Evolutionary conservation across 345 rosid species (phyloP), one percentile per base, ranked within the genome.

Genomic region (Brassica nigra): DNA sequence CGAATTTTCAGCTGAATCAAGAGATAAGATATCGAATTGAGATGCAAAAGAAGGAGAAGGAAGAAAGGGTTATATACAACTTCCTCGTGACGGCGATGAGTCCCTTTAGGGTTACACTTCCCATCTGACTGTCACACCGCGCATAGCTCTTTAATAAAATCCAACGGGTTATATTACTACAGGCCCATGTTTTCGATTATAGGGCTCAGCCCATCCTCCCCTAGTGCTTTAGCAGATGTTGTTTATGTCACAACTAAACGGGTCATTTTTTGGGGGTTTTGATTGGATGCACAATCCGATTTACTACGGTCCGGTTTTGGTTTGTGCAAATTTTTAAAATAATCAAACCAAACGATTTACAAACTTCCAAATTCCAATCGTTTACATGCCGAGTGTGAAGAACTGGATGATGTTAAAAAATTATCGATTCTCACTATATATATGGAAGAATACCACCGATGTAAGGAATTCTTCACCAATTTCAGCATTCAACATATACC

Each of bases 81-180:
- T 65, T 65, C 62, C 8, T 54, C 70, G 37, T 66, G 81, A 72
- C 81, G 84, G 84, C 84, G 81, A 57, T 76, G 73, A 52, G 14
- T 75, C 36, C 61, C 36, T 62, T 9, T 36, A 52, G 58, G 58
- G 58, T 52, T 39, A 12, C 15, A 23, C 27, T 23, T 23, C 27
- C 27, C 55, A 44, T 44, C 52, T 14, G 52, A 44, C 52, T 10
- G 52, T 44, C 52, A 44, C 52, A 44, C 18, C 18, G 18, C 47
- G 12, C 54, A 12, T 52, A 52, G 20, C 58, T 52, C 58, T 15
- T 20, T 5, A 15, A n/a, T 52, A n/a, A 52, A 47, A 14, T 1
- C 20, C 8, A n/a, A 44, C n/a, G 52, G 52, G 12, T 44, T 44
- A 5, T 1, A 12, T 47, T 52, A 52, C 58, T 52, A 15, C 20